Evolutionary conservation across 2,329 filamentous ascomycete species (phyloP), one percentile per base, ranked within the genome.

Genomic region (Epichloe scottii): DNA sequence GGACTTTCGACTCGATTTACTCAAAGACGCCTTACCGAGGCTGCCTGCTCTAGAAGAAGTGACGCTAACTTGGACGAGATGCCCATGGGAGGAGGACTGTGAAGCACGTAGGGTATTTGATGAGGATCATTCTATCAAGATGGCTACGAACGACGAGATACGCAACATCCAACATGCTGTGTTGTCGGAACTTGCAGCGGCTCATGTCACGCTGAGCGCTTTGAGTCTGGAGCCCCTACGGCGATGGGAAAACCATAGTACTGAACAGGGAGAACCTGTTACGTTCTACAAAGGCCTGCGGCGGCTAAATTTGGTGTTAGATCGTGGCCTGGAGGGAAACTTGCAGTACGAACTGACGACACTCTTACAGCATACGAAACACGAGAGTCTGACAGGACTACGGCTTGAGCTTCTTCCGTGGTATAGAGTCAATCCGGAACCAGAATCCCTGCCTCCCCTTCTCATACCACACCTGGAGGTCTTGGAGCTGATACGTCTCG

Each of bases 11-110:
- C 39, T 48, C 14, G 43, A 50, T 35, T 33, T 51, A 5, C 34
- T 51, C 7, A 14, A 34, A 38, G 34, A 34, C 3, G 55, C 55
- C 12, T 17, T 62, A 15, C 47, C 17, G 48, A 45, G 53, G 8
- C 45, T 62, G 5, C 49, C 53, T 14, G 57, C 55, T 42, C 57
- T 62, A n/a, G 54, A 55, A 34, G 53, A 55, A 4, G 21, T 61
- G 15, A 55, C 35, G 15, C 49, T 62, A 34, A 60, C 59, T 15
- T 62, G 60, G 60, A 50, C 42, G 10, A 30, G 53, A n/a, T 56
- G 55, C 39, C 59, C 60, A 11, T 61, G 58, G 60, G 52, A 51
- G 8, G 51, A 48, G 10, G 44, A 30, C 11, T 19, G 40, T 2
- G 48, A 54, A 14, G 30, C 50, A 35, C 33, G 37, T 3, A 34